phyloP scores from a whole-genome alignment of 441 rosid species.

The Euphorbia schlechtendalii region DNA sequence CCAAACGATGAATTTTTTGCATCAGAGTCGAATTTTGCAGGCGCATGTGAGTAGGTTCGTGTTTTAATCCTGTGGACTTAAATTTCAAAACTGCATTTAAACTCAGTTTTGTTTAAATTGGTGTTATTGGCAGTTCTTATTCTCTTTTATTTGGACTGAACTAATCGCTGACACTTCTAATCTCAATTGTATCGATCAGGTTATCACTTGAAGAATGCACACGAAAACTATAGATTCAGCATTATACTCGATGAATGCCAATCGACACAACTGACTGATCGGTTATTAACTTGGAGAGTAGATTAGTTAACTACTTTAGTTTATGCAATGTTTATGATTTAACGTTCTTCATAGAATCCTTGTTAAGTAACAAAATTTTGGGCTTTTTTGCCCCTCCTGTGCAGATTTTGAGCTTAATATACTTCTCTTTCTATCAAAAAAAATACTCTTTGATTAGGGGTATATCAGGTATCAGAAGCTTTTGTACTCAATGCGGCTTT shows the following conservation, averaged over 20 bases:
- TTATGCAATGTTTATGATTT: no score
- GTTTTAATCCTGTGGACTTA: not conserved
- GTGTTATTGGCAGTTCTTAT: not conserved
- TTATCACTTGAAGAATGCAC: not conserved
- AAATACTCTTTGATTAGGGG: not conserved
- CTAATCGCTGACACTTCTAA: not conserved
- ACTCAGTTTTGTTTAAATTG: not conserved
- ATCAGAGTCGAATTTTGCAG: not conserved
- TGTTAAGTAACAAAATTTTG: no score
- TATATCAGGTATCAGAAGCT: no score
- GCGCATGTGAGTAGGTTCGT: not conserved
- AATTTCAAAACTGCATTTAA: not conserved
- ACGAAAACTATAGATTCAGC: no score
- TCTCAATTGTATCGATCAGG: not conserved
- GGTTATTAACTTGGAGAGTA: not conserved
- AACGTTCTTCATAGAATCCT: no score
- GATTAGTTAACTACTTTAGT: not conserved
- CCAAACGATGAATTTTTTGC: conserved; percentile 12
- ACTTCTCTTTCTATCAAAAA: no score
- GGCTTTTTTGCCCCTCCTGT: no score
- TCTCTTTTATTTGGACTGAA: not conserved
- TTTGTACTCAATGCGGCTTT: not conserved
- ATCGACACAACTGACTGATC: not conserved
- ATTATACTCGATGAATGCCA: not conserved
- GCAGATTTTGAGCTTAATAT: no score